phyloP scores from a whole-genome alignment of 1,139 yeast genomes.

The Diutina rugosa region DNA sequence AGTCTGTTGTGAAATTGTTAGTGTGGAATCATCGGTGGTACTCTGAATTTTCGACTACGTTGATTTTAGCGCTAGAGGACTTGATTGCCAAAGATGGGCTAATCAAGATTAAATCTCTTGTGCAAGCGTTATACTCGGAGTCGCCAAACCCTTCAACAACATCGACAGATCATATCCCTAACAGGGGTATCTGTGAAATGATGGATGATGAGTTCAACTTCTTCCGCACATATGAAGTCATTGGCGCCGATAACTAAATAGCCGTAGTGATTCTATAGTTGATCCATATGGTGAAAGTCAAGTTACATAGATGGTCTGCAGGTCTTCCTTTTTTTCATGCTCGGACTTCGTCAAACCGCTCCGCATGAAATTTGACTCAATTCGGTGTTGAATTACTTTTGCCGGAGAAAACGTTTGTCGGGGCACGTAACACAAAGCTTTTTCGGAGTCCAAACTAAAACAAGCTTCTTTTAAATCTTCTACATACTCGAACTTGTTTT shows the following conservation, averaged over 20 bases:
- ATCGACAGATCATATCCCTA: constrained; percentile 6
- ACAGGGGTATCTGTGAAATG: constrained; percentile 48
- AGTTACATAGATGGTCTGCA: not conserved
- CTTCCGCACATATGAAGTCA: constrained; percentile 32
- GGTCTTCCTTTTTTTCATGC: not conserved
- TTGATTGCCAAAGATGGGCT: constrained; percentile 68
- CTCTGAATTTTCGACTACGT: constrained; percentile 68
- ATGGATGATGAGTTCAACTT: constrained; percentile 41
- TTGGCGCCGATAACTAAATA: constrained; percentile 21
- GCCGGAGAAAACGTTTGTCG: not conserved
- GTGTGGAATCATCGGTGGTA: constrained; percentile 99
- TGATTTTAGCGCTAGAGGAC: constrained; percentile 41
- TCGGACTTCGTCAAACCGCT: not conserved
- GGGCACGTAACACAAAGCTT: not conserved
- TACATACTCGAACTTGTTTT: too few relatives aligned
- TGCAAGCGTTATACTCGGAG: constrained; percentile 58
- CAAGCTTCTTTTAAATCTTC: too few relatives aligned
- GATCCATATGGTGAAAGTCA: not conserved
- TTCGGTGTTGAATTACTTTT: not conserved
- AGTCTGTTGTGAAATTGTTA: constrained; percentile 57
- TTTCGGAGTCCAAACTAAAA: too few relatives aligned
- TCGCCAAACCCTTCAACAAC: constrained; percentile 8
- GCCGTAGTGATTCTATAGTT: not conserved
- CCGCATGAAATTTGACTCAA: not conserved
- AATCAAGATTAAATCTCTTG: constrained; percentile 60